These are phyloP conservation scores for Castanea mollissima DNA, from an alignment of 306 rosid species.

Conservation along the genomic window DNA sequence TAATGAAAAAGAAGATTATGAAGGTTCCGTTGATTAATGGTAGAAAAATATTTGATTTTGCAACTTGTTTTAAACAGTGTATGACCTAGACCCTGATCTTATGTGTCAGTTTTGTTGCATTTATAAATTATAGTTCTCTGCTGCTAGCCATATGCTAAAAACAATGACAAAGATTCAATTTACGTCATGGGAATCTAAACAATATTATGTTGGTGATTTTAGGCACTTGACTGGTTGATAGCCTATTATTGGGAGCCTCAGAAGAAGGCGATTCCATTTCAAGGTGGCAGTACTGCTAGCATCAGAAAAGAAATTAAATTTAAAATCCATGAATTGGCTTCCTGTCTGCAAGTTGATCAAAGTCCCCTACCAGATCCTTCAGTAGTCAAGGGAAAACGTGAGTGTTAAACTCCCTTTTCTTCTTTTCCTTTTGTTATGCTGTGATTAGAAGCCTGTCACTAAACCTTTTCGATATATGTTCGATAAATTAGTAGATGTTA, in stretches of 20 bases:
- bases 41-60: too few species aligned
- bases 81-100: background rate
- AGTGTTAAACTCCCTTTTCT: slow-evolving; percentile 23
- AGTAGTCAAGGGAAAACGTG: slow-evolving; percentile 55
- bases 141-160: too few species aligned
- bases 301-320: slow-evolving; percentile 58
- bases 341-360: slow-evolving; percentile 44
- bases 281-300: slow-evolving; percentile 46
- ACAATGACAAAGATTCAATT: background rate
- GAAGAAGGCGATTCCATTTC: slow-evolving; percentile 77
- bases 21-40: too few species aligned
- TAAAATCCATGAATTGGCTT: slow-evolving; percentile 59
- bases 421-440: slow-evolving; percentile 19
- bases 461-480: background rate
- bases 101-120: background rate
- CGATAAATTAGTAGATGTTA: background rate
- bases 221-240: slow-evolving; percentile 97
- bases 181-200: background rate
- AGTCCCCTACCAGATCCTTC: slow-evolving; percentile 36
- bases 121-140: background rate
- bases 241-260: slow-evolving; percentile 95
- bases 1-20: too few species aligned
- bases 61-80: too few species aligned
- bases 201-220: slow-evolving; percentile 24
- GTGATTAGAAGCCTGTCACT: background rate